Evolutionary conservation across 2,329 filamentous ascomycete genomes (phyloP), one percentile per base, ranked within the genome.

Genomic region (Cladophialophora psammophila): DNA sequence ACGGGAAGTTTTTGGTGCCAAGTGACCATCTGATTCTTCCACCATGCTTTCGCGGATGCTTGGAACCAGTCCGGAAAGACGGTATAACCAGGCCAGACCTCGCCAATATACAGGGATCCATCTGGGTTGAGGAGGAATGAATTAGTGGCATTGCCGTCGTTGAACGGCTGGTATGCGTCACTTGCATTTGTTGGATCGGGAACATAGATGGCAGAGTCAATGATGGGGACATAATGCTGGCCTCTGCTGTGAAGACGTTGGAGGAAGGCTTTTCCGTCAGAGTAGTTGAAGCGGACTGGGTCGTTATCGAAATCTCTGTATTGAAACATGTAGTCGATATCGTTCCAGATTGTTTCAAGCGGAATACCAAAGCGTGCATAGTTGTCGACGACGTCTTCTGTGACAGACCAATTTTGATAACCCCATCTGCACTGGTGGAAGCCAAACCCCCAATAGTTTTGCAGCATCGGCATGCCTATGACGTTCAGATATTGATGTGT

Each of bases 381-480:
- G 60, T 81, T 83, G 56, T 84, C 78, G 36, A 86, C 80, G 10
- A 87, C 82, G 70, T 85, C 85, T 69, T 90, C 84, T 2, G 92
- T 69, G 20, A 70, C 69, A 7, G 66, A 85, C 87, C 90, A 93
- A 73, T 91, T 92, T 45, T 84, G 80, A 76, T 95, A 95, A 0
- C 92, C 92, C 88, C 92, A 95, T 66, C 91, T 85, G 73, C 91
- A 94, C 76, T 96, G 92, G 71, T 96, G 92, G 75, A 86, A 94
- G 0, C 93, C 93, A 67, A 96, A 87, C 0, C 89, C 88, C 83
- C 88, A 94, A 79, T 95, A 95, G 71, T 91, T 89, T 75, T 94
- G 90, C 87, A 94, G 89, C 0, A 88, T 88, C 0, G 92, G 91
- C 5, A 91, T 80, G 0, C 92, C 91, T 60, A 90, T 82, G 1